phyloP scores from a whole-genome alignment of 2,329 filamentous ascomycete species.

The Xylariaceae sp. region DNA sequence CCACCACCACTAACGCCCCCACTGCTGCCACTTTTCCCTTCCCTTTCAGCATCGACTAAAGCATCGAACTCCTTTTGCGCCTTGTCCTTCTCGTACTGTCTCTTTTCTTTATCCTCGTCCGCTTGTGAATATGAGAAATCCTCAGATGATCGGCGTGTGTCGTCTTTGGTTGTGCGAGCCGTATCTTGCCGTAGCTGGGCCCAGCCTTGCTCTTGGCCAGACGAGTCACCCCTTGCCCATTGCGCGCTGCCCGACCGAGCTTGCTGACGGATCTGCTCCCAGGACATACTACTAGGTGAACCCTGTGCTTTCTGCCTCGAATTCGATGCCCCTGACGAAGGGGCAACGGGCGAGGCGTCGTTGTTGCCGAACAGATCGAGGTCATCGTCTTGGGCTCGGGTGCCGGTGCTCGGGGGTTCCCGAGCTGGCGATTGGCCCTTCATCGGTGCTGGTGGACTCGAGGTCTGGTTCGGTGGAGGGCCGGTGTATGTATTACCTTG shows the following conservation, averaged over 20 bases:
- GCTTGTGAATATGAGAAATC: constrained; percentile 33
- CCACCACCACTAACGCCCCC: constrained; percentile 1
- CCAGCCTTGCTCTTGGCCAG: constrained; percentile 27
- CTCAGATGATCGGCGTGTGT: constrained; percentile 20
- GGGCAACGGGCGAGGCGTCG: constrained; percentile 42
- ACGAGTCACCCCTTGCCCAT: constrained; percentile 26
- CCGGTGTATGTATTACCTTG: too few relatives aligned
- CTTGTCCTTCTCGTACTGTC: constrained; percentile 37
- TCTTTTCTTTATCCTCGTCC: constrained; percentile 37
- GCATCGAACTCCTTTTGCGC: constrained; percentile 50
- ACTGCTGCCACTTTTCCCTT: constrained; percentile 13
- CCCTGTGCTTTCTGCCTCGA: constrained; percentile 21
- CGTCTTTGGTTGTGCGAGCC: constrained; percentile 16
- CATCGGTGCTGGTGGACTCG: too few relatives aligned
- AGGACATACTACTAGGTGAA: constrained; percentile 46
- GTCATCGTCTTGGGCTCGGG: constrained; percentile 14
- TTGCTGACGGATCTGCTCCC: constrained; percentile 44
- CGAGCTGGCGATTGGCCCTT: neutral
- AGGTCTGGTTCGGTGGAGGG: too few relatives aligned
- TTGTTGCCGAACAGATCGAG: constrained; percentile 27
- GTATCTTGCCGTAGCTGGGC: constrained; percentile 25
- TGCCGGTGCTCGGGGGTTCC: neutral
- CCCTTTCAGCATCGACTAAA: constrained; percentile 42
- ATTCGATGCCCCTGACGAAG: constrained; percentile 24
- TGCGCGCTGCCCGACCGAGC: constrained; percentile 16